Base-by-base conservation (phyloP, 202 grass and related monocot species). In the Saccharum hybrid region DNA sequence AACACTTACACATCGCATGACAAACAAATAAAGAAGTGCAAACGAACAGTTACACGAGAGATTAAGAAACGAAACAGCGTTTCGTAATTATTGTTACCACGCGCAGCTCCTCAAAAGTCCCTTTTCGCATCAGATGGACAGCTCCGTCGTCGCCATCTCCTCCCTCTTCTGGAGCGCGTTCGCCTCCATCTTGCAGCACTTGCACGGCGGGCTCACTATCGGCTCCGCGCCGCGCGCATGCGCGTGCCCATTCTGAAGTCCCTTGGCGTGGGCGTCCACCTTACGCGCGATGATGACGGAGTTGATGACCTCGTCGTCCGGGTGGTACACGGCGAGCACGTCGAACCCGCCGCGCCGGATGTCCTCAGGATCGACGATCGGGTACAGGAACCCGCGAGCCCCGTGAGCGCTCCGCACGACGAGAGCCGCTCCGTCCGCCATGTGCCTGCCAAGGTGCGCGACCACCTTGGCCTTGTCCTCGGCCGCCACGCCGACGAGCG, bases 231-330 rank as follows among this genome's bases (percentile, higher is more conserved):
- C 81, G 19, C 48, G 38, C 11, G 45, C 33, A 0, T 37, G 70
- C 8, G 36, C 73, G 8, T n/a, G 83, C 2, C 68, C 83, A 3
- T 82, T 72, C 26, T 42, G 48, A 15, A 23, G 22, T 1, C 13
- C 82, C 15, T 66, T 26, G 3, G 36, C 36, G 36, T 37, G 36
- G 36, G 36, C 36, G 36, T 37, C 36, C 3, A 7, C 6, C 36
- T 40, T 98, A 7, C 89, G 88, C 13, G 95, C 92, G 19, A 98
- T 66, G 85, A 98, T 87, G 48, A 98, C 95, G 3, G 95, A 94
- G 79, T 98, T 97, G 34, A 97, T 85, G 56, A 97, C 92, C 75
- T 94, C 95, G 22, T 88, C 92, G 5, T 76, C 64, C 0, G 92
- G 95, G 52, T 97, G 95, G 85, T 86, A 88, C 77, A 97, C 88